These are phyloP conservation scores for Ascoidea asiatica DNA, from an alignment of 805 yeast species.

Conservation along the genomic window DNA sequence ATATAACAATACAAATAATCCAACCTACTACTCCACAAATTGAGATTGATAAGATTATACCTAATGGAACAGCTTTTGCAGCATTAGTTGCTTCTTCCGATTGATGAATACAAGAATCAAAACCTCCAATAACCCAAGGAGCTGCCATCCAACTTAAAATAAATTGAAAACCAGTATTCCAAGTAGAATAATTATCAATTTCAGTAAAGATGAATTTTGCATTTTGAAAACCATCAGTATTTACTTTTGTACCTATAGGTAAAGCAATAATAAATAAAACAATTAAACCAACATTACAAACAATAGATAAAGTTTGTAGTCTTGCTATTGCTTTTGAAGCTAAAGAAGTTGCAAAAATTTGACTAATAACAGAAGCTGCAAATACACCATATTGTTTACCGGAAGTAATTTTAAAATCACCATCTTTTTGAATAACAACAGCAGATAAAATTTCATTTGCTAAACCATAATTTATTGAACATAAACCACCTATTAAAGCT, in stretches of 20 bases:
- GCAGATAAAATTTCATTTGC: conserved; percentile 46
- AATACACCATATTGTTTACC: conserved; percentile 51
- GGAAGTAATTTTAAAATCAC: conserved; percentile 37
- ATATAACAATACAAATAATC: conserved; percentile 38
- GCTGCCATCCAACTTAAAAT: conserved; percentile 46
- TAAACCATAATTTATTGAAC: conserved; percentile 60
- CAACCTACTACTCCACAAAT: conserved; percentile 40
- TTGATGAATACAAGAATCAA: conserved; percentile 62
- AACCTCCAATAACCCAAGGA: conserved; percentile 65
- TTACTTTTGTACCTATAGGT: conserved; percentile 40
- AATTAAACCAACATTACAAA: conserved; percentile 38
- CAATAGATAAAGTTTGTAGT: conserved; percentile 46
- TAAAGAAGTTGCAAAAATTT: conserved; percentile 36
- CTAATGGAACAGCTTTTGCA: conserved; percentile 47
- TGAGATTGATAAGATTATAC: conserved; percentile 29
- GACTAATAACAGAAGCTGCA: conserved; percentile 43
- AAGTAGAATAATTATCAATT: conserved; percentile 34
- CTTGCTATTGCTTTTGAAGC: conserved; percentile 44
- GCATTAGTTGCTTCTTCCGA: conserved; percentile 60
- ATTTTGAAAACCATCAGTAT: conserved; percentile 25
- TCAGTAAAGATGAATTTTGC: conserved; percentile 44
- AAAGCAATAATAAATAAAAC: conserved; percentile 46
- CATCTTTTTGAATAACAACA: conserved; percentile 39
- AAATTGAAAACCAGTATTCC: conserved; percentile 49
- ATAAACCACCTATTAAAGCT: conserved; percentile 45